These are phyloP conservation scores for Guyanaporus albipodus DNA, from an alignment of 768 basidiomycete species.

Conservation along the genomic window DNA sequence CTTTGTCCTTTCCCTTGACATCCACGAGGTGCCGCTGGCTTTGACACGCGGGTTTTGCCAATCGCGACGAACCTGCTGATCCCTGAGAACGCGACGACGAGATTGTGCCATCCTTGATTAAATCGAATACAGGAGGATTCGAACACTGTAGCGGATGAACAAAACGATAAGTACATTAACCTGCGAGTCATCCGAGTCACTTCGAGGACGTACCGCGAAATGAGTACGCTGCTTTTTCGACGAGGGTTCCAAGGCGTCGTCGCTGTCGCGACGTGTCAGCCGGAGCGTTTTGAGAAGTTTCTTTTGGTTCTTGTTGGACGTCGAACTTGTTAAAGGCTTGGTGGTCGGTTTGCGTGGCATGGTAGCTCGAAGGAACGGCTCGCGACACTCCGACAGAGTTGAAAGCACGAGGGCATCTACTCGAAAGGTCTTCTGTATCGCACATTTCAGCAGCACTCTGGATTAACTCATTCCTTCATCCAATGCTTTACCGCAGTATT, in stretches of 20 bases:
- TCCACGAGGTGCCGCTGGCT: constrained; percentile 3
- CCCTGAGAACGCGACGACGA: constrained; percentile 7
- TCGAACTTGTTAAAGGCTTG: too few species aligned
- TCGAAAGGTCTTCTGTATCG: too few species aligned
- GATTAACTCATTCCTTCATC: too few species aligned
- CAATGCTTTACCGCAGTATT: too few species aligned
- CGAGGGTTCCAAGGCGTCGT: constrained; percentile 17
- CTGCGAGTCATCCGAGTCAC: too few species aligned
- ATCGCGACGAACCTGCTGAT: constrained; percentile 1
- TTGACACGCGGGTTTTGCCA: neutral
- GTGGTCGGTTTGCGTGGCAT: constrained; percentile 22
- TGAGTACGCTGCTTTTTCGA: constrained; percentile 17
- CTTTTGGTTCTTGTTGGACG: constrained; percentile 10
- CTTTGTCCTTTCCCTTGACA: constrained; percentile 26
- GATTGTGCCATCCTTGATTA: constrained; percentile 12
- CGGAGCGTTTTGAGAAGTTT: constrained; percentile 24
- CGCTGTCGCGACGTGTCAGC: constrained; percentile 9
- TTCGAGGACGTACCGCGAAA: constrained; percentile 8
- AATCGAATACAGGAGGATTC: constrained; percentile 21
- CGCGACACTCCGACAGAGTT: too few species aligned
- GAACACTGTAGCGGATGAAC: constrained; percentile 13
- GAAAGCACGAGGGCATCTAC: too few species aligned
- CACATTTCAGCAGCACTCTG: too few species aligned
- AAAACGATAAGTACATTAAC: neutral
- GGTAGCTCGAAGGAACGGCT: neutral